Evolutionary conservation across 2,329 filamentous ascomycete species (phyloP), one percentile per base, ranked within the genome.

Genomic region (Calonectria ilicicola): DNA sequence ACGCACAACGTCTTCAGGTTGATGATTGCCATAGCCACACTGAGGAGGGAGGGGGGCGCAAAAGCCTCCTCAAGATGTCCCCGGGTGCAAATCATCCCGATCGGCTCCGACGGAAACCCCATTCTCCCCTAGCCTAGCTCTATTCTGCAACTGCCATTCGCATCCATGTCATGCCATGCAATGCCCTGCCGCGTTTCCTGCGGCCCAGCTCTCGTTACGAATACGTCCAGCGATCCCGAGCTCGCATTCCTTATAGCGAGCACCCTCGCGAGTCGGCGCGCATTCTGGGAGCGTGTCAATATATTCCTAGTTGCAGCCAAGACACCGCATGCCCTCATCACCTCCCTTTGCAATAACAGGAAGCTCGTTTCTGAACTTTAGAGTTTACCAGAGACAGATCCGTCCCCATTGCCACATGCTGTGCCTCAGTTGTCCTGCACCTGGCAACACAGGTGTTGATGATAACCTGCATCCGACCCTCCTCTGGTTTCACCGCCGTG

Each of bases 401-500:
- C 23, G 53, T 44, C 40, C 26, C 26, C n/a, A 38, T 46, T 56
- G 46, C 51, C 38, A 67, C 64, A 29, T 14, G 27, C 27, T 32
- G 46, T 71, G 69, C 46, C 46, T 71, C 69, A 64, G 29, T 21
- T 21, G 26, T 56, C 47, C 51, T 53, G 42, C 51, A 44, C 40
- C 58, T 38, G 58, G 14, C 40, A 27, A 62, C 58, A 62, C 29
- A 53, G 49, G 23, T 38, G 12, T 21, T 46, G 38, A 53, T 63
- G 27, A 27, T 47, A 35, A 26, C 42, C 60, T 42, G 58, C 67
- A 65, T 69, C 62, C 35, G 67, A 65, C 58, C 38, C n/a, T 35
- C 32, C 35, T 44, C 65, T 65, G 15, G 69, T 72, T 72, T 72
- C 69, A 72, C 32, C 51, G 49, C 64, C 32, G 69, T 70, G 44